Percentiles rank a stretch among this genome's conserved stretches.
phyloP scores from a whole-genome alignment of 768 basidiomycete genomes.

The Leccinum truebloodii region DNA sequence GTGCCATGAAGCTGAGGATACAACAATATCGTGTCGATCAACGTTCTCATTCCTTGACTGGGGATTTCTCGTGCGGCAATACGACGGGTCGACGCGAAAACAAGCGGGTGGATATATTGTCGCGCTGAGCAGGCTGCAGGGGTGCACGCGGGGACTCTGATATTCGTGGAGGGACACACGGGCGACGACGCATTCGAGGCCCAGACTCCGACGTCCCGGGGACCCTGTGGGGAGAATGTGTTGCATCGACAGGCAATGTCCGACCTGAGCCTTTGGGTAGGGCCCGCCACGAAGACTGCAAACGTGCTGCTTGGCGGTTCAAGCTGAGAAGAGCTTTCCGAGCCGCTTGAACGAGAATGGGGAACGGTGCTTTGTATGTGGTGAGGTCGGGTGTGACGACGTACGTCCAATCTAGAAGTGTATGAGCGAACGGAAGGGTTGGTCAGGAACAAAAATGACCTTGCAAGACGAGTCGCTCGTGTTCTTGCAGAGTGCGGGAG shows the following conservation, averaged over 20 bases:
- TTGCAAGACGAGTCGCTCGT: slow-evolving; percentile 11
- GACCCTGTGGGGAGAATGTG: background rate
- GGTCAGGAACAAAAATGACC: slow-evolving; percentile 13
- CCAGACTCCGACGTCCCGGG: background rate
- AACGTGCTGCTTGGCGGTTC: slow-evolving; percentile 3
- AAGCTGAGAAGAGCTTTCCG: slow-evolving; percentile 23
- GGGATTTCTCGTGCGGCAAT: background rate
- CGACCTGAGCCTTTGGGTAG: background rate
- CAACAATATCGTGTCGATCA: background rate
- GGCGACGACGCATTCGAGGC: background rate
- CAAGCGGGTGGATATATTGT: background rate
- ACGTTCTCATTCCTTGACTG: background rate
- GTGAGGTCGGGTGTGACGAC: slow-evolving; percentile 26
- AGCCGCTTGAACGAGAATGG: slow-evolving; percentile 24
- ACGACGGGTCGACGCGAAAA: slow-evolving; percentile 7
- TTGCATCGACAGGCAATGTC: background rate
- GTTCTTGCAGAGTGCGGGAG: background rate
- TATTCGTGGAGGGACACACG: background rate
- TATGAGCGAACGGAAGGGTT: background rate
- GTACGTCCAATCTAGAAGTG: slow-evolving; percentile 29
- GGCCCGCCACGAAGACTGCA: slow-evolving; percentile 19
- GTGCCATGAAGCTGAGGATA: background rate
- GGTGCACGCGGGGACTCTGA: background rate
- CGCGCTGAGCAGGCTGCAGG: background rate
- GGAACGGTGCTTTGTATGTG: slow-evolving; percentile 27